These are phyloP conservation scores for Ochromonas danica DNA, from an alignment of 108 stramenopile species.

Conservation along the genomic window DNA sequence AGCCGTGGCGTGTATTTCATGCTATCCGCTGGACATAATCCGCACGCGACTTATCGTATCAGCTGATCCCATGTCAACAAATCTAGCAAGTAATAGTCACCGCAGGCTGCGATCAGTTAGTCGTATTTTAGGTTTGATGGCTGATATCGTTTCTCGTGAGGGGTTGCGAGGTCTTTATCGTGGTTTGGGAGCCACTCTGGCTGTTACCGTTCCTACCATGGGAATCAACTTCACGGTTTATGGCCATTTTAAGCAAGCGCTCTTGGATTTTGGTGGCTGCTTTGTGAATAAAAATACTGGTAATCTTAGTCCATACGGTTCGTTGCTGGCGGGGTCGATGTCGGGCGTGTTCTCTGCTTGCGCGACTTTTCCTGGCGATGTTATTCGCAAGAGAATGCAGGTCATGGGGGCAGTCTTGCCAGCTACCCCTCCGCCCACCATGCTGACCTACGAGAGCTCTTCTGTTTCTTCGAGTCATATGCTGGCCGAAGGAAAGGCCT, in stretches of 20 bases:
- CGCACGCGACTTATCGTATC: constrained; percentile 71
- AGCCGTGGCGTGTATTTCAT: constrained; percentile 71
- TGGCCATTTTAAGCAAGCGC: constrained; percentile 73
- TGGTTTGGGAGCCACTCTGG: constrained; percentile 72
- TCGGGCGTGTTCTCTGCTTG: not conserved
- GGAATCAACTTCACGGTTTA: constrained; percentile 83
- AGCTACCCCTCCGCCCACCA: constrained; percentile 55
- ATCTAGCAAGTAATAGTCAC: not conserved
- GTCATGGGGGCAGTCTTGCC: constrained; percentile 73
- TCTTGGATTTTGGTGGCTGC: not conserved
- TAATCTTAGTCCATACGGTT: not conserved
- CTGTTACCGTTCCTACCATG: constrained; percentile 82
- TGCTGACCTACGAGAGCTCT: too few relatives aligned
- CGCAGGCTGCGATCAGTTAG: not conserved
- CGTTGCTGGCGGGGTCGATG: not conserved
- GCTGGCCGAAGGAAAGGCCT: too few relatives aligned
- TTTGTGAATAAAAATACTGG: not conserved
- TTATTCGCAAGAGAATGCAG: constrained; percentile 82
- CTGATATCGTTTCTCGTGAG: constrained; percentile 72
- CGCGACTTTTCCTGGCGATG: constrained; percentile 81
- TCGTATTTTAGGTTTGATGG: not conserved
- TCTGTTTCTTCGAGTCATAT: too few relatives aligned
- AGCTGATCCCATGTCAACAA: not conserved
- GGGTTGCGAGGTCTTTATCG: constrained; percentile 75
- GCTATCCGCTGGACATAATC: constrained; percentile 88